These are phyloP conservation scores for Candida taoyuanica DNA, from an alignment of 805 yeast genomes.

Conservation along the genomic window DNA sequence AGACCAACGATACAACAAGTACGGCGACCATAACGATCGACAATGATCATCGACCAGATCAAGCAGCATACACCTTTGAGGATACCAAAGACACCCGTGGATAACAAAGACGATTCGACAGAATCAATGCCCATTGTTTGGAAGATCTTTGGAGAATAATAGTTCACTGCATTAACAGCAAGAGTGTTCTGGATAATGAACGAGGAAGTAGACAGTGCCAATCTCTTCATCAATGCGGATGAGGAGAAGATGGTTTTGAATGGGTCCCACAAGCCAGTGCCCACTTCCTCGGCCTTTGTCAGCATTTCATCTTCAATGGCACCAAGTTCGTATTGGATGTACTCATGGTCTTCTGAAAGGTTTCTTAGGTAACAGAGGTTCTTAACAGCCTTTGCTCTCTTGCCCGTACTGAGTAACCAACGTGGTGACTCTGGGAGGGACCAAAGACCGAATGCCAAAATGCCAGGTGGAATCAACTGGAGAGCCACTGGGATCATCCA, in stretches of 20 bases:
- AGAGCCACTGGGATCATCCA: constrained; percentile 47
- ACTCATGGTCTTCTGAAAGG: constrained; percentile 34
- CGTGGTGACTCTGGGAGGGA: constrained; percentile 44
- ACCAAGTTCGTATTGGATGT: constrained; percentile 37
- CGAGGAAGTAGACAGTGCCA: constrained; percentile 34
- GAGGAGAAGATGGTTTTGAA: constrained; percentile 31
- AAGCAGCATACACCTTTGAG: constrained; percentile 42
- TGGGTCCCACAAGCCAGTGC: constrained; percentile 38
- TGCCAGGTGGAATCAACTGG: constrained; percentile 41
- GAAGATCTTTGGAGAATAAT: constrained; percentile 50
- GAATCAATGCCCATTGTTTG: constrained; percentile 45
- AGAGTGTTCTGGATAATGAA: constrained; percentile 42
- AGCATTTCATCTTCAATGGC: constrained; percentile 27
- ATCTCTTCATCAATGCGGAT: constrained; percentile 31
- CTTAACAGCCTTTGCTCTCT: constrained; percentile 32
- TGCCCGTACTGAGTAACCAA: constrained; percentile 34
- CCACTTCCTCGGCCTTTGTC: constrained; percentile 25
- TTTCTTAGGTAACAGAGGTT: constrained; percentile 35
- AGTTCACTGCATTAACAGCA: constrained; percentile 47
- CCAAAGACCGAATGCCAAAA: constrained; percentile 36
- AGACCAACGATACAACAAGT: constrained; percentile 36
- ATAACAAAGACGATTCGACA: constrained; percentile 39
- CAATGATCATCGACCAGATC: constrained; percentile 41
- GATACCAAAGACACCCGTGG: constrained; percentile 52
- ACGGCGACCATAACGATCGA: constrained; percentile 45